Percentiles rank a stretch among this genome's conserved stretches.
phyloP scores from a whole-genome alignment of 495 filamentous ascomycete species.

The Aspergillus haitiensis region DNA sequence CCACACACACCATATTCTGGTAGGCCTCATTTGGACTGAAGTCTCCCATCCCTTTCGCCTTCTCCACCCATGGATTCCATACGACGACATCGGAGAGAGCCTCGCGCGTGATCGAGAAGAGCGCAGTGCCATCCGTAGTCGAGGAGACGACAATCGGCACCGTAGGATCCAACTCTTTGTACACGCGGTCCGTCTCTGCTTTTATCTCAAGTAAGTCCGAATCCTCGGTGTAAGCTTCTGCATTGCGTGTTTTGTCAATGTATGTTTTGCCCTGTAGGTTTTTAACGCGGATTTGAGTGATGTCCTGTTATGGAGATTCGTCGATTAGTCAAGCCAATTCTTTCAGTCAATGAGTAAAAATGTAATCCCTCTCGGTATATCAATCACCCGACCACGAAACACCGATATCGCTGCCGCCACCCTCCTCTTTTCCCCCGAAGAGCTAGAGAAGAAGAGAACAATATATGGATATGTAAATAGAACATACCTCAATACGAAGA shows the following conservation, averaged over 20 bases:
- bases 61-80: constrained; percentile 96
- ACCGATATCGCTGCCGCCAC: not conserved
- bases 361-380: too few relatives aligned
- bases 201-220: constrained; percentile 57
- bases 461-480: not conserved
- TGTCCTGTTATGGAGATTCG: constrained; percentile 55
- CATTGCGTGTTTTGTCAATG: constrained; percentile 74
- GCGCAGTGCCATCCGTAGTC: constrained; percentile 56
- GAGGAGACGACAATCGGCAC: constrained; percentile 54
- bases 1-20: constrained; percentile 90
- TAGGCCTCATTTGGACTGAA: constrained; percentile 88
- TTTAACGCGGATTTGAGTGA: constrained; percentile 64
- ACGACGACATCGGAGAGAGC: constrained; percentile 84
- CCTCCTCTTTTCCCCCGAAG: not conserved
- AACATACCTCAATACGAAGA: constrained; percentile 70
- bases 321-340: too few relatives aligned
- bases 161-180: constrained; percentile 61
- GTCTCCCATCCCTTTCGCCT: constrained; percentile 77
- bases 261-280: constrained; percentile 75
- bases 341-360: too few relatives aligned
- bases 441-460: constrained; percentile 7
- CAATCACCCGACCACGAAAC: not conserved
- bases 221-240: constrained; percentile 56
- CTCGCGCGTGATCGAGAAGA: constrained; percentile 73
- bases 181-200: constrained; percentile 81